Base-by-base conservation (phyloP, 768 basidiomycete genomes). In the Hebeloma cylindrosporum region DNA sequence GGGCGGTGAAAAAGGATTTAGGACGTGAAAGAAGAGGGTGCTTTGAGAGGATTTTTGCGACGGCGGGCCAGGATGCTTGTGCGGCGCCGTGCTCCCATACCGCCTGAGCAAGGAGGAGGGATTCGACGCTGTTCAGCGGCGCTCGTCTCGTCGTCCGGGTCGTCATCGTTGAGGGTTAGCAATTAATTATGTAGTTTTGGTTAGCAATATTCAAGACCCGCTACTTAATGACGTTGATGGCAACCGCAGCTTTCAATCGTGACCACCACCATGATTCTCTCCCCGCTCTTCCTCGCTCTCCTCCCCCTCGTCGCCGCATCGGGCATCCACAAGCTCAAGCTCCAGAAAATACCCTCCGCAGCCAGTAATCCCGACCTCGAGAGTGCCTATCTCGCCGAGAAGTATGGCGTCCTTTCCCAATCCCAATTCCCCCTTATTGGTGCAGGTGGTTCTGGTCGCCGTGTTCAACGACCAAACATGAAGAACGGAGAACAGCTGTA, bases 301-400 rank as follows among this genome's bases (percentile, higher is more conserved):
- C 62, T 78, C 43, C 74, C 77, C 60, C 76, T 69, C 69, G 70
- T 75, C 59, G 72, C 73, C 51, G 75, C 75, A 14, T 71, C 65
- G 34, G 79, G 79, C 51, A 72, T 91, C 1, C 85, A 85, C 78
- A 93, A 80, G 61, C 79, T 96, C 64, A 93, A 93, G 66, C 83
- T 97, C 22, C 80, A 92, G 68, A 96, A 96, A 72, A 61, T 95
- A 1, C 77, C 85, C 13, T 71, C 75, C 30, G 72, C 71, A n/a
- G 65, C 70, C 10, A 76, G 72, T 59, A 83, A 83, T 47, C 81
- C 86, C 16, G 62, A 74, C 18, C 71, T 90, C 36, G 85, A 91
- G 69, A 79, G 80, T 33, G 87, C 85, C 16, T 92, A 89, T 64
- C 85, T 98, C 45, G 83, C 86, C n/a, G 80, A 92, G 76, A 98